Evolutionary conservation across 106 monocot genomes (phyloP), one percentile per base, ranked within the genome.

Genomic region (Ottelia alismoides): DNA sequence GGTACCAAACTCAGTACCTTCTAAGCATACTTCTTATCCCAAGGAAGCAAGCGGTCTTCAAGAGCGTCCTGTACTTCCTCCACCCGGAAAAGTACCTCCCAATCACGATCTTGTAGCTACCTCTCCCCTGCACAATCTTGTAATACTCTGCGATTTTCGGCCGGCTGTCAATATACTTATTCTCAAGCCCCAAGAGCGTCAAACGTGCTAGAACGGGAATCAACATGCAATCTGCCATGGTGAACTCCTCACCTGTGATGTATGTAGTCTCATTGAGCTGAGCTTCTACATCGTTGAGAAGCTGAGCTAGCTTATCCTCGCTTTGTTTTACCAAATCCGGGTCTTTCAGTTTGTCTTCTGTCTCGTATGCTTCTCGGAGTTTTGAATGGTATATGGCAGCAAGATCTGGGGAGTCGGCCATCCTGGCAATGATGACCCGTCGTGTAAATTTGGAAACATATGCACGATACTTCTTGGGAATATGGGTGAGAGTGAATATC

Each of bases 71-170:
- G 47, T 98, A 82, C 61, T 82, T 89, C 24, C 79, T 82, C 96
- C 96, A 98, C 19, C 89, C 89, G 0, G 50, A 30, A 60, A 98
- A 98, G 62, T 89, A 76, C 58, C 69, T 85, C 25, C 96, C 89
- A 54, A 98, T 82, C 17, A 79, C 89, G 31, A 52, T 47, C 22
- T 70, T 73, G 55, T 85, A 98, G 56, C 96, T 89, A 0, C 78
- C 57, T 54, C 81, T 76, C 6, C 31, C 48, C 69, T 85, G 78
- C 45, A 79, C 82, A 45, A 76, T 16, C 3, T 77, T 55, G 66
- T 82, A 85, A 49, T 89, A 98, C 51, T 72, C 73, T 27, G 58
- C 53, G 51, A 98, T 55, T 21, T 67, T 76, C 1, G 89, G 81
- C 70, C 89, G 70, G 45, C 78, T 63, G 57, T 20, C 65, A 14